Conservation (phyloP, 371 early-diverging fungal genomes). For the Nematocida sp. region DNA sequence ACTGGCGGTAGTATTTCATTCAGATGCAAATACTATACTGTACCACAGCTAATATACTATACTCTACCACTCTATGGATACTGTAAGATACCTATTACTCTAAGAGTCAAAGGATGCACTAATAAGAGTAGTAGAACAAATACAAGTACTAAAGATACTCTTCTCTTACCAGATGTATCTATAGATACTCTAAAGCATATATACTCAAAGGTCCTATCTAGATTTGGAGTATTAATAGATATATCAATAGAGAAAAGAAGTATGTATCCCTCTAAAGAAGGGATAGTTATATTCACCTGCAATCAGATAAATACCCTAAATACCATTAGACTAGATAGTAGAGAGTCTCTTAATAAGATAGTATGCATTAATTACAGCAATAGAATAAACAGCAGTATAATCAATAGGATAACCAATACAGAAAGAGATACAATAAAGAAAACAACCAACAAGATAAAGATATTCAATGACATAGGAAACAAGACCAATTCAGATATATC, state of each 20-base stretch:
- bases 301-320: neutral
- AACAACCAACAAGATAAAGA: slow-evolving; percentile 20
- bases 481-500: slow-evolving; percentile 4
- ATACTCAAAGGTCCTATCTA: slow-evolving; percentile 23
- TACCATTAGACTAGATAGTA: slow-evolving; percentile 1
- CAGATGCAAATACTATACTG: neutral
- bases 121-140: neutral
- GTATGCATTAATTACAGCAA: slow-evolving; percentile 38
- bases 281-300: slow-evolving; percentile 21
- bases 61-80: neutral
- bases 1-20: neutral
- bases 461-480: slow-evolving; percentile 48
- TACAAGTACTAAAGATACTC: neutral
- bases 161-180: neutral
- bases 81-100: neutral
- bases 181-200: slow-evolving; percentile 24
- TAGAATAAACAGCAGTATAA: slow-evolving; percentile 11
- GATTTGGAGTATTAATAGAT: slow-evolving; percentile 40
- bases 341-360: slow-evolving; percentile 26
- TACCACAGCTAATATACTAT: neutral
- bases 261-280: slow-evolving; percentile 21
- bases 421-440: slow-evolving; percentile 17
- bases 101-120: neutral
- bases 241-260: slow-evolving; percentile 25
- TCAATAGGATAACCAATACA: slow-evolving; percentile 20